Conservation (phyloP, 192 early-diverging fungal species). For the Podila epicladia region DNA sequence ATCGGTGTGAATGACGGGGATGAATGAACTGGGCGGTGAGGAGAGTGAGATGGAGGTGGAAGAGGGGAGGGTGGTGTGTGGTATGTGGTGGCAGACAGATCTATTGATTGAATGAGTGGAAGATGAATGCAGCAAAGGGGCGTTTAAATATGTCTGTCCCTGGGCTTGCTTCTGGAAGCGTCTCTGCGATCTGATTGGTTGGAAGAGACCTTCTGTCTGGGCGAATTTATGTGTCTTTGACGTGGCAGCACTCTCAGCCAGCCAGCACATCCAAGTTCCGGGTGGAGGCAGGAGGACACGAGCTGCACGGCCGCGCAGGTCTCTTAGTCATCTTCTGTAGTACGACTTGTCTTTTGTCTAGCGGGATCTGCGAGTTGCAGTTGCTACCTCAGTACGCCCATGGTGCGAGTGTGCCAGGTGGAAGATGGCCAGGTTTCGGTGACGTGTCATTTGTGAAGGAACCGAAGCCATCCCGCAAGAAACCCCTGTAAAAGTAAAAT, state of each 20-base stretch:
- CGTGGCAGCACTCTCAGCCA: constrained; percentile 25
- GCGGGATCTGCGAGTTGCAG: too few relatives aligned
- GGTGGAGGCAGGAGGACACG: too few relatives aligned
- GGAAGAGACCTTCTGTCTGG: neutral
- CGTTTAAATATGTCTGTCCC: neutral
- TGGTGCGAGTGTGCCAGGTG: neutral
- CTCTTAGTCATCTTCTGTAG: too few relatives aligned
- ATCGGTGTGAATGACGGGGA: neutral
- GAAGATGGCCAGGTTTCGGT: neutral
- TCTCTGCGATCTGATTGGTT: neutral
- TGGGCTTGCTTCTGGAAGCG: neutral
- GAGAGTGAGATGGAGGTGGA: neutral
- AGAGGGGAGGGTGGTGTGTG: neutral
- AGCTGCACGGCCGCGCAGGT: too few relatives aligned
- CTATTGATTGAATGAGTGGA: neutral
- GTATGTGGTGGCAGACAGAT: neutral
- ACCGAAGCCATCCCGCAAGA: neutral
- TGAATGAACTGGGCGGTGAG: neutral
- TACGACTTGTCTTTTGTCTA: too few relatives aligned
- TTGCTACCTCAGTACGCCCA: too few relatives aligned
- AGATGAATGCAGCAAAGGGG: neutral
- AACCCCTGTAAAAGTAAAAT: neutral
- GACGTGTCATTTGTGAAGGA: constrained; percentile 16
- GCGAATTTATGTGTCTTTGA: neutral
- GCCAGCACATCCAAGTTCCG: constrained; percentile 13